phyloP scores from a whole-genome alignment of 805 yeast genomes.

The Metschnikowia picachoensis region DNA sequence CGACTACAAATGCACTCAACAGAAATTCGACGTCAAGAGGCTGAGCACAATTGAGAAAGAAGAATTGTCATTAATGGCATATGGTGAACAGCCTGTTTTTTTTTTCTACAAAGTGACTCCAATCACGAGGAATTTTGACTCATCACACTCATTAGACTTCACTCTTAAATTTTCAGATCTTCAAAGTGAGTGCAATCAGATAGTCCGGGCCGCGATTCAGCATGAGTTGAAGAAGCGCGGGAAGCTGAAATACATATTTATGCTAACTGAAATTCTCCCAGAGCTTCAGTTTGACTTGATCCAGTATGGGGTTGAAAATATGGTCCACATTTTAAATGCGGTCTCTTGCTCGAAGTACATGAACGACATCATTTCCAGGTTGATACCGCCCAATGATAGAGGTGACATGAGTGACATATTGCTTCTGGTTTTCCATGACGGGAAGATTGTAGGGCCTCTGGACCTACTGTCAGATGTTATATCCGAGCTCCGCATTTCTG shows the following conservation, averaged over 20 bases:
- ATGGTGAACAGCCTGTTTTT: conserved; percentile 67
- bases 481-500: conserved; percentile 43
- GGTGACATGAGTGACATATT: conserved; percentile 9
- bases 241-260: conserved; percentile 18
- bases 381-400: conserved; percentile 10
- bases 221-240: conserved; percentile 1
- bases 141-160: conserved; percentile 39
- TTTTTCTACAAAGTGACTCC: conserved; percentile 52
- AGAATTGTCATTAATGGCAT: conserved; percentile 43
- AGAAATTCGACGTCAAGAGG: conserved; percentile 22
- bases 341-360: conserved; percentile 15
- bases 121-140: conserved; percentile 15
- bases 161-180: conserved; percentile 45
- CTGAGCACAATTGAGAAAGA: conserved; percentile 19
- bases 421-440: conserved; percentile 1
- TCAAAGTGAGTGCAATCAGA: conserved; percentile 40
- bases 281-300: conserved; percentile 28
- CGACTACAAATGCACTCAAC: conserved; percentile 29
- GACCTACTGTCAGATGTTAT: neutral
- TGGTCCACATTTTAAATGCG: conserved; percentile 19
- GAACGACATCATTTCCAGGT: conserved; percentile 1
- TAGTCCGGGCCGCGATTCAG: conserved; percentile 2
- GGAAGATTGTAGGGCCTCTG: neutral
- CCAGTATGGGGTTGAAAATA: conserved; percentile 24
- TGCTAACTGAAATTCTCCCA: conserved; percentile 19